Evolutionary conservation across 495 filamentous ascomycete species (phyloP), one percentile per base, ranked within the genome.

Genomic region (Astrothelium subdiscretum): DNA sequence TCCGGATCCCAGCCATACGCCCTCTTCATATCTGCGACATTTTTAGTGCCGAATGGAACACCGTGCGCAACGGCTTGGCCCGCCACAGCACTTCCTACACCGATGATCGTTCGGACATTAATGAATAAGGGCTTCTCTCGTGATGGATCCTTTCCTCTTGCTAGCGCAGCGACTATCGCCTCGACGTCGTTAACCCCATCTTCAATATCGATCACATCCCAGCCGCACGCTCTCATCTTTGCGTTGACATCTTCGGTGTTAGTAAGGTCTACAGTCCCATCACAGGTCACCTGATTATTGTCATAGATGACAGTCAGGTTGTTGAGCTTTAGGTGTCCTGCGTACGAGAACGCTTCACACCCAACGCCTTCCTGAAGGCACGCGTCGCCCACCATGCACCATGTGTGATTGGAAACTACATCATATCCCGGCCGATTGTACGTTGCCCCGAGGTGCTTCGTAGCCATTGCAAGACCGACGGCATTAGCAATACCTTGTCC

Each of bases 401-500:
- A 85, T 1, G 75, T 80, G 38, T 74, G 74, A 63, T 80, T 80
- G 15, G 68, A 66, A 1, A 84, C 76, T 18, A 85, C 61, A 1
- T 77, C 72, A 57, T 73, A 81, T 0, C 72, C 74, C 0, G 79
- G 80, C 18, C 72, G 68, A 63, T 85, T 85, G 69, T 77, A 85
- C 0, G 67, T 77, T 0, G 80, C 79, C 0, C 70, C 78, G 12
- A 85, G 70, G 68, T 85, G 75, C 72, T 81, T 83, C 0, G 79
- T 73, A 0, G 83, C 82, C 73, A 84, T 81, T 2, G 83, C 82
- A 40, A 85, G 59, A 31, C 83, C 83, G 13, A 84, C 83, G 0
- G 82, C 80, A 66, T 85, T 85, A 2, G 81, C 78, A 31, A 85
- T 70, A 40, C 83, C 83, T 68, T 84, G 83, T 2, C 83, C 83